Base-by-base conservation (phyloP, 805 yeast genomes). In the Lipomyces yamanashiensis region DNA sequence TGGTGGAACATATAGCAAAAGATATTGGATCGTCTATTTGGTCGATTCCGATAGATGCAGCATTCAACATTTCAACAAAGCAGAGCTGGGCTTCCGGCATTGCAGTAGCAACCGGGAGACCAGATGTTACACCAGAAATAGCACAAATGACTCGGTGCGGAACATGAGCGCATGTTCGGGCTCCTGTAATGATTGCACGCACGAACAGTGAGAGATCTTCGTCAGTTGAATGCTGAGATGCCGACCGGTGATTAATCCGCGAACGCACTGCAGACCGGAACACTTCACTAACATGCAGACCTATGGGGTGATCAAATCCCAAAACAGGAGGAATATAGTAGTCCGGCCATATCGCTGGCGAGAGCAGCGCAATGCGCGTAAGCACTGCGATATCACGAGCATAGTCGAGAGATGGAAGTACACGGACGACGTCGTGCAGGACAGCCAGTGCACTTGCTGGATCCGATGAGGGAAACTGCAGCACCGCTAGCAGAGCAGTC, bases 341-440 rank as follows among this genome's bases (percentile, higher is more conserved):
- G 13, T 34, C 44, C 7, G 41, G 50, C 66, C 66, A 63, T 17
- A 63, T 53, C 15, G 64, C 41, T 13, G 64, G 64, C 17, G 67
- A 59, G 13, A 63, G 59, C 23, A 63, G 13, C 9, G 60, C 8
- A 61, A 60, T 60, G 13, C 67, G 61, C 43, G 61, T 21, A 44
- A 63, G 34, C 8, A 60, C 55, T 2, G 67, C 67, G 21, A 63
- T 36, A n/a, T 63, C 64, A 23, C 54, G 57, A 9, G 54, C 67
- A 45, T 39, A 50, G 12, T 33, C 21, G 17, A 60, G 57, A 8
- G 9, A 5, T 1, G 57, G 54, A 6, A 63, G 43, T 10, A 40
- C 48, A 21, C 34, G 47, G 15, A 56, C 64, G 39, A 61, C 43
- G 17, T 47, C 23, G 44, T 36, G 53, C 17, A 63, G 64, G 28